A percentile compares a stretch with the other conserved stretches of the same genome.
phyloP scores from a whole-genome alignment of 768 basidiomycete species.

The Suillus lakei region DNA sequence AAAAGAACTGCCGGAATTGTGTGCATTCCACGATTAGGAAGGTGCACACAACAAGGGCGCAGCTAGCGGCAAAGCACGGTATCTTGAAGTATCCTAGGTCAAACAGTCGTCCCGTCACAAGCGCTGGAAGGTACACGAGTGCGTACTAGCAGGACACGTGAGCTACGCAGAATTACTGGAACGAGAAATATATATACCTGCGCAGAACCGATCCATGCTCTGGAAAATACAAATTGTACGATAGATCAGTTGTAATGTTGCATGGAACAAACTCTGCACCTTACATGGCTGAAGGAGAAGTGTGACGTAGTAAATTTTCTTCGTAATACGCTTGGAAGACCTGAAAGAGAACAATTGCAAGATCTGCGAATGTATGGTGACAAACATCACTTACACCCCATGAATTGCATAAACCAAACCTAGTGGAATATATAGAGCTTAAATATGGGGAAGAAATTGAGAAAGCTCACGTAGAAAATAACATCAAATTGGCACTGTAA shows the following conservation, averaged over 20 bases:
- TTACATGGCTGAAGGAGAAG: slow-evolving; percentile 67
- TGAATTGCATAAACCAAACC: slow-evolving; percentile 73
- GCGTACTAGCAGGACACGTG: slow-evolving; percentile 50
- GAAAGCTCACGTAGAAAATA: not conserved
- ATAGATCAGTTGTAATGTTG: not conserved
- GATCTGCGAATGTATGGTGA: not conserved
- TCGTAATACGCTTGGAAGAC: slow-evolving; percentile 79
- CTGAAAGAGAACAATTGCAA: slow-evolving; percentile 35
- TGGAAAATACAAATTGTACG: slow-evolving; percentile 28
- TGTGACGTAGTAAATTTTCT: slow-evolving; percentile 49
- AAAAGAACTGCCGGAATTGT: slow-evolving; percentile 78
- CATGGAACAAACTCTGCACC: slow-evolving; percentile 13
- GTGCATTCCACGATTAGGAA: slow-evolving; percentile 74
- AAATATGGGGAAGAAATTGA: slow-evolving; percentile 3
- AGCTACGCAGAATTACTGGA: slow-evolving; percentile 1
- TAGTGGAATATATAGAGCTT: slow-evolving; percentile 18
- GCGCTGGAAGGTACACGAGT: slow-evolving; percentile 62
- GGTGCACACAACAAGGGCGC: slow-evolving; percentile 55
- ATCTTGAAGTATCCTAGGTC: slow-evolving; percentile 70
- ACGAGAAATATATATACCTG: slow-evolving; percentile 47
- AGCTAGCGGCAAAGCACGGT: slow-evolving; percentile 52
- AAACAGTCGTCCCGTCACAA: slow-evolving; percentile 70
- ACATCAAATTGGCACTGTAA: slow-evolving; percentile 43
- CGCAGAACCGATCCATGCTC: slow-evolving; percentile 82
- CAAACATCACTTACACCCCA: slow-evolving; percentile 62